These are phyloP conservation scores for Begonia loranthoides DNA, from an alignment of 306 rosid genomes.

Conservation along the genomic window DNA sequence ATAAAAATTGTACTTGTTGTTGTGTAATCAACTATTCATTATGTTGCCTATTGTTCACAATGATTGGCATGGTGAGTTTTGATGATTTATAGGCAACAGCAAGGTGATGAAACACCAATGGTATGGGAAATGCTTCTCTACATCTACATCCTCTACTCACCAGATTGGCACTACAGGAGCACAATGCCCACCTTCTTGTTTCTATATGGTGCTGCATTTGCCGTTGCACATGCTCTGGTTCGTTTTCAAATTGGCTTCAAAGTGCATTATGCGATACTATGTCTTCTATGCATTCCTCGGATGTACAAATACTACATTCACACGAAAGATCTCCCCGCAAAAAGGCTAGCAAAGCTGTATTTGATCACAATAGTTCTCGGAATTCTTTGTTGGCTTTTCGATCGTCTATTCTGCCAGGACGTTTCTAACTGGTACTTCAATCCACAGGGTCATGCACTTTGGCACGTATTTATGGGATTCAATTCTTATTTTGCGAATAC, in stretches of 20 bases:
- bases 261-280: constrained; percentile 49
- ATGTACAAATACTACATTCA: constrained; percentile 84
- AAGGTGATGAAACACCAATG: constrained; percentile 87
- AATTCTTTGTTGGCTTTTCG: constrained; percentile 42
- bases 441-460: constrained; percentile 78
- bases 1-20: no score
- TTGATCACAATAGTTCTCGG: constrained; percentile 37
- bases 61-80: no score
- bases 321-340: constrained; percentile 42
- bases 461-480: constrained; percentile 74
- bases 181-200: constrained; percentile 83
- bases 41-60: no score
- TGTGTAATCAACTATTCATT: no score
- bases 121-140: constrained; percentile 85
- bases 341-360: constrained; percentile 56
- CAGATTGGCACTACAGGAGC: constrained; percentile 78
- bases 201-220: constrained; percentile 52
- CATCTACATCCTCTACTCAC: constrained; percentile 76
- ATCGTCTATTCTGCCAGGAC: constrained; percentile 50
- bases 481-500: constrained; percentile 67
- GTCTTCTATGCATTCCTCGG: constrained; percentile 81
- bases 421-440: constrained; percentile 45
- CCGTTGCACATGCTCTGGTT: constrained; percentile 37
- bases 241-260: constrained; percentile 53
- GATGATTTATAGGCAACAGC: constrained; percentile 55